Conservation (phyloP, 257 asterid genomes). For the Cruciata laevipes region DNA sequence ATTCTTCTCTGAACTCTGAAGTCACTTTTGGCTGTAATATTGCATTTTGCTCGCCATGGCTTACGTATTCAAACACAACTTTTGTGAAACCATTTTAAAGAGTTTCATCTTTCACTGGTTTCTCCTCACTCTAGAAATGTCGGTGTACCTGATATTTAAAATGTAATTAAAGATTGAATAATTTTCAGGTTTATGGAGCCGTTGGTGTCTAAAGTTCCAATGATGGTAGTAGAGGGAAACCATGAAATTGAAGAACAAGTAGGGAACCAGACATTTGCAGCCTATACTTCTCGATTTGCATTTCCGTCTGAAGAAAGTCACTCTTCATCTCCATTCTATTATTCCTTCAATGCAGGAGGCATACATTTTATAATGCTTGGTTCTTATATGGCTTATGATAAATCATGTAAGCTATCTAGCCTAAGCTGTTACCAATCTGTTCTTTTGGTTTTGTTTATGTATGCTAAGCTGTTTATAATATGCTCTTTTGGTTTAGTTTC, state of each 20-base stretch:
- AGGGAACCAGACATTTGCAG: constrained; percentile 52
- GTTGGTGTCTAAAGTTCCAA: constrained; percentile 66
- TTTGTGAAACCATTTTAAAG: background rate
- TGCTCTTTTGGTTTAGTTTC: background rate
- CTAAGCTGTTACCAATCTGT: background rate
- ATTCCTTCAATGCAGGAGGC: constrained; percentile 92
- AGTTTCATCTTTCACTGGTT: background rate
- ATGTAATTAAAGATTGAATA: background rate
- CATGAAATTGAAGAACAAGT: constrained; percentile 91
- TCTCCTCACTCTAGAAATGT: background rate
- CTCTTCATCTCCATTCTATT: constrained; percentile 68
- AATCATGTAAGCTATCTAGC: constrained; percentile 39
- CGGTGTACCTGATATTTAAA: background rate
- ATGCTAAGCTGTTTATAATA: background rate
- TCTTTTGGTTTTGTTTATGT: background rate
- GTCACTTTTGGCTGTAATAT: background rate
- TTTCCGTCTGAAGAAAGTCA: constrained; percentile 80
- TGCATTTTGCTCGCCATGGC: background rate
- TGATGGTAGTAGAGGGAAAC: constrained; percentile 95
- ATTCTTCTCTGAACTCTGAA: background rate
- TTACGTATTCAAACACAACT: background rate
- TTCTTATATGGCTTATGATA: constrained; percentile 55
- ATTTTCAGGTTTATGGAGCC: constrained; percentile 82
- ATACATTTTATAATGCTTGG: constrained; percentile 86
- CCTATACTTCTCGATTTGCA: constrained; percentile 76